Percentiles rank a stretch among this genome's conserved stretches.
These are phyloP conservation scores for Ceratonia siliqua DNA, from an alignment of 306 rosid species.

Conservation along the genomic window DNA sequence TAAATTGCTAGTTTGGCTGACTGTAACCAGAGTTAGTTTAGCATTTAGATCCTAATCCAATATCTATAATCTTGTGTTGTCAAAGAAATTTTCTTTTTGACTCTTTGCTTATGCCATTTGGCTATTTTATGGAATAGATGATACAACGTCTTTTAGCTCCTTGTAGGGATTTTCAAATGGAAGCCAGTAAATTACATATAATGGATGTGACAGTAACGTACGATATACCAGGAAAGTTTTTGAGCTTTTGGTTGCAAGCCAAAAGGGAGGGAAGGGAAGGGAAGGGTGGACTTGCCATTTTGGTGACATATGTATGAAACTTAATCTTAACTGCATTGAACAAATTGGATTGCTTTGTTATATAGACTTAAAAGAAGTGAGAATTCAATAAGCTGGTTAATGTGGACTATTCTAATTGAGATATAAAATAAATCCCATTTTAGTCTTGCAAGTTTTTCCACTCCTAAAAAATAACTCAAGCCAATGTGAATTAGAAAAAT, in stretches of 20 bases:
- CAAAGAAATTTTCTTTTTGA: constrained; percentile 39
- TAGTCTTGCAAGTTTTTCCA: too few species aligned
- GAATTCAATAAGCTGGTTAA: not conserved
- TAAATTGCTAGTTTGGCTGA: constrained; percentile 39
- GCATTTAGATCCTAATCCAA: constrained; percentile 42
- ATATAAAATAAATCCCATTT: not conserved
- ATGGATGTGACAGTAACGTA: not conserved
- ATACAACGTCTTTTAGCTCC: constrained; percentile 2
- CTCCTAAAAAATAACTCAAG: too few species aligned
- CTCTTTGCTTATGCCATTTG: constrained; percentile 36
- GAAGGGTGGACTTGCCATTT: not conserved
- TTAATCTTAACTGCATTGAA: not conserved
- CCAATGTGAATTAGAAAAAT: too few species aligned
- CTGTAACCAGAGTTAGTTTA: constrained; percentile 39
- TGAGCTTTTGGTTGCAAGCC: not conserved
- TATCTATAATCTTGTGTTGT: constrained; percentile 24
- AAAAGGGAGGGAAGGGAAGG: not conserved
- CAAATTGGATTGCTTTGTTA: not conserved
- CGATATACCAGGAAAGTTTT: not conserved
- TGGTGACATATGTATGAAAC: not conserved
- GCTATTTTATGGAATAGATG: constrained; percentile 35
- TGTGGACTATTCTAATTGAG: not conserved
- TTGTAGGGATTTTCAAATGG: constrained; percentile 15
- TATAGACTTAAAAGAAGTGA: not conserved
- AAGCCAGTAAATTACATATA: constrained; percentile 8